Conservation (phyloP, 2,329 filamentous ascomycete species). For the Xylaria digitata region DNA sequence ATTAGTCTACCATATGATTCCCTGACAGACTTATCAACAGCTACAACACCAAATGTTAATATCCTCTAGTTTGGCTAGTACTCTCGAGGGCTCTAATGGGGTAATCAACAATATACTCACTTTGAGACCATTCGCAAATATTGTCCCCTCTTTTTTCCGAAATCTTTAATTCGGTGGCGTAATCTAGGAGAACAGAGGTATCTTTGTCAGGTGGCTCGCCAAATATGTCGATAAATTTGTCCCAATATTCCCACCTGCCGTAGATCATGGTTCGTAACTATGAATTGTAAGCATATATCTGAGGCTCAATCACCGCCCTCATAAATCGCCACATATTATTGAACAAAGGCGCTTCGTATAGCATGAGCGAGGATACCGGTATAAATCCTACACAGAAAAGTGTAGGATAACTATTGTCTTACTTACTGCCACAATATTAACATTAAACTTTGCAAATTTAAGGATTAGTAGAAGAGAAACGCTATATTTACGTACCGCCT, state of each 20-base stretch:
- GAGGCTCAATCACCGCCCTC: too few species aligned
- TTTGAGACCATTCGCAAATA: neutral
- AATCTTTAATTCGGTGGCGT: neutral
- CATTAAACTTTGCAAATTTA: too few species aligned
- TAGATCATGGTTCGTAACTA: conserved; percentile 7
- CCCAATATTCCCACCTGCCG: conserved; percentile 10
- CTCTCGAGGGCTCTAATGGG: too few species aligned
- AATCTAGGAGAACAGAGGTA: neutral
- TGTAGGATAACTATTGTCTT: too few species aligned
- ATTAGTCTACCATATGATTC: neutral
- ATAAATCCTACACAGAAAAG: too few species aligned
- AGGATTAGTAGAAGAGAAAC: neutral
- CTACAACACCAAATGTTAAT: conserved; percentile 2
- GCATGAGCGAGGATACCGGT: too few species aligned
- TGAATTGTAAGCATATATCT: neutral
- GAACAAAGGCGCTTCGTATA: too few species aligned
- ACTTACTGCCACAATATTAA: too few species aligned
- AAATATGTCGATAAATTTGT: neutral
- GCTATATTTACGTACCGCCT: neutral
- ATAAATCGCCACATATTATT: too few species aligned
- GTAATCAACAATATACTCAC: neutral
- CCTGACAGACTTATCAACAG: neutral
- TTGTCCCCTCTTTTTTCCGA: neutral
- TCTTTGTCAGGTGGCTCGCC: neutral
- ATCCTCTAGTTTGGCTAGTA: neutral